Evolutionary conservation across 2,329 filamentous ascomycete genomes (phyloP), one percentile per base, ranked within the genome.

Genomic region (Emergomyces orientalis): DNA sequence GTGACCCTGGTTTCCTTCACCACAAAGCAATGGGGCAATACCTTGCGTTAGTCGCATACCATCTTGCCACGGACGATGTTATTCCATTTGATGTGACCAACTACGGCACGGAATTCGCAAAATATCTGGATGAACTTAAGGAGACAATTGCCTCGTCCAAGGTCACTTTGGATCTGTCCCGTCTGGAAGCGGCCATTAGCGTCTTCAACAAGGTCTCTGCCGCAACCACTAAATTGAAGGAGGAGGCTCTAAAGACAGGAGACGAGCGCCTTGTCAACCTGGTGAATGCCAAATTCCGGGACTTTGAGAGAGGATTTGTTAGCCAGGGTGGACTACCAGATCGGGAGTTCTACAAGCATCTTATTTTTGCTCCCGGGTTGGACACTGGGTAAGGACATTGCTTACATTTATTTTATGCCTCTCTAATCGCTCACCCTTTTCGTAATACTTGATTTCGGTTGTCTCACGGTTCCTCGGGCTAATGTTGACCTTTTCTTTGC

Each of bases 11-110:
- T 2, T 83, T 81, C 68, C 69, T 74, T 55, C 75, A 77, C 1
- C 81, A 83, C 66, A 75, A 76, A 8, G 79, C 77, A 2, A 80
- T 83, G 66, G 80, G 79, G 6, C 78, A 81, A 62, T 79, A 76
- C 62, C 67, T 79, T 2, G 71, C 76, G 0, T 71, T 81, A 8
- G 69, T 81, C 6, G 69, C 75, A 3, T 79, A 78, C 65, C 76
- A 78, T 64, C 68, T 79, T 43, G 69, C 74, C 13, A 73, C 65
- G 37, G 76, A 78, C 60, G 67, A 72, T 0, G 65, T 76, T 32
- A 68, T 79, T 22, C 76, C 77, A 11, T 74, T 75, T 32, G 71
- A 78, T 61, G 71, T 75, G 3, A 69, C 70, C 11, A 73, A 71
- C 65, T 78, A 78, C 66, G 72, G 72, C n/a, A 65, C 62, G 3